Base-by-base conservation (phyloP, 1,139 yeast species). In the Lodderomyces beijingensis region DNA sequence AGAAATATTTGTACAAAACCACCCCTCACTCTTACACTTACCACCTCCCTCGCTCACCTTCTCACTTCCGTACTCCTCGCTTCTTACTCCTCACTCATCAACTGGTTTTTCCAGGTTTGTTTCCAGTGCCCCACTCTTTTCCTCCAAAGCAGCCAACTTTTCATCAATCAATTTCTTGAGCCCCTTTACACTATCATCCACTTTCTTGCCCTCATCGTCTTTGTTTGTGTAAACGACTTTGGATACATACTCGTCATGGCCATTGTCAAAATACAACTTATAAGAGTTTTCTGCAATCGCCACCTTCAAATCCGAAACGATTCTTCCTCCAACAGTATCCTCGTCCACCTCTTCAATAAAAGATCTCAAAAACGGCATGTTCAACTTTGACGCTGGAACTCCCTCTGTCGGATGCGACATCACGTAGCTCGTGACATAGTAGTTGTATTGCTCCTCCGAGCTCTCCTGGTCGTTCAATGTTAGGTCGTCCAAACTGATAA, bases 351-450 rank as follows among this genome's bases (percentile, higher is more conserved):
- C 66, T 30, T 76, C 84, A 36, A 79, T 57, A 34, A 74, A 74
- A 8, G 79, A 64, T 44, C 77, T 81, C 36, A 82, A 62, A 55
- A 86, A 85, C 30, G 95, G 95, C 62, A 83, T 66, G 39, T 70
- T 70, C 35, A 87, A 70, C 41, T 75, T 77, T 21, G 84, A 78
- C n/a, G 86, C 78, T n/a, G 89, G 80, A 15, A 93, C 84, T 20
- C 97, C 97, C 57, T 91, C 98, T 2, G 99, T 91, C 25, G 98
- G 97, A 48, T 87, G 94, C 5, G 95, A 83, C 86, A 91, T 83
- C 31, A 91, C 76, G 57, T 83, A 91, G 31, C 95, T 84, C 0
- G 97, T 91, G 34, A 91, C 74, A 52, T 93, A 91, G 58, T 91
- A 89, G 54, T 87, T 89, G 82, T 95, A 93, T 47, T 74, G 76